phyloP scores from a whole-genome alignment of 2,329 filamentous ascomycete species.

The Onygenales sp. region DNA sequence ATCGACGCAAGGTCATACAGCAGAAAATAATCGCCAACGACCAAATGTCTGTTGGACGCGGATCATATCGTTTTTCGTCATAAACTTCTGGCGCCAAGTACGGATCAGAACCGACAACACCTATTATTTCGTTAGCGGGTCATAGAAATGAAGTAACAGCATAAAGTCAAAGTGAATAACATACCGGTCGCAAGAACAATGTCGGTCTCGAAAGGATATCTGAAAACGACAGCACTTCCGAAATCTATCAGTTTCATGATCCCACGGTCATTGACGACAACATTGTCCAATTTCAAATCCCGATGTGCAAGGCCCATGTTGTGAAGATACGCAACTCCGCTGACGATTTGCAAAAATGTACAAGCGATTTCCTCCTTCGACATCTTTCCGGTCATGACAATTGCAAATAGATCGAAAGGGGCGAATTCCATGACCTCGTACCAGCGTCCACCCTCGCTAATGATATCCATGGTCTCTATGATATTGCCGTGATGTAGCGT shows the following conservation, averaged over 20 bases:
- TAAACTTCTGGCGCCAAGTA: conserved; percentile 97
- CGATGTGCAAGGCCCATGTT: conserved; percentile 90
- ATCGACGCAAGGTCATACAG: conserved; percentile 91
- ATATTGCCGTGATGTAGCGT: conserved; percentile 96
- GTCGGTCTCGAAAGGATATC: conserved; percentile 91
- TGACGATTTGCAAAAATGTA: conserved; percentile 87
- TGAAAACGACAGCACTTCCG: conserved; percentile 91
- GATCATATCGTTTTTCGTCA: conserved; percentile 85
- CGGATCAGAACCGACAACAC: conserved; percentile 79
- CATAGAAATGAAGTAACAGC: not conserved
- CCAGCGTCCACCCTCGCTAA: conserved; percentile 89
- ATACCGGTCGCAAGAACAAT: conserved; percentile 71
- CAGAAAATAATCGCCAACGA: conserved; percentile 97
- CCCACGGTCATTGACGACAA: conserved; percentile 88
- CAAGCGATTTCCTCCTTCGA: conserved; percentile 81
- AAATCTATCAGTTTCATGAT: conserved; percentile 99
- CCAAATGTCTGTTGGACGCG: conserved; percentile 92
- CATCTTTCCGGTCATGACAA: conserved; percentile 99
- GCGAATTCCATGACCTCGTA: conserved; percentile 99
- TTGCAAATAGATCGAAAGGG: conserved; percentile 90
- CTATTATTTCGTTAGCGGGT: conserved; percentile 29
- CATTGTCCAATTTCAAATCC: conserved; percentile 94
- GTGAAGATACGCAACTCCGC: conserved; percentile 88
- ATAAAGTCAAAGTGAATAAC: conserved; percentile 20
- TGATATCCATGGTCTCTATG: conserved; percentile 93